These are phyloP conservation scores for Chaetomiaceae sp. DNA, from an alignment of 2,329 filamentous ascomycete genomes.

Conservation along the genomic window DNA sequence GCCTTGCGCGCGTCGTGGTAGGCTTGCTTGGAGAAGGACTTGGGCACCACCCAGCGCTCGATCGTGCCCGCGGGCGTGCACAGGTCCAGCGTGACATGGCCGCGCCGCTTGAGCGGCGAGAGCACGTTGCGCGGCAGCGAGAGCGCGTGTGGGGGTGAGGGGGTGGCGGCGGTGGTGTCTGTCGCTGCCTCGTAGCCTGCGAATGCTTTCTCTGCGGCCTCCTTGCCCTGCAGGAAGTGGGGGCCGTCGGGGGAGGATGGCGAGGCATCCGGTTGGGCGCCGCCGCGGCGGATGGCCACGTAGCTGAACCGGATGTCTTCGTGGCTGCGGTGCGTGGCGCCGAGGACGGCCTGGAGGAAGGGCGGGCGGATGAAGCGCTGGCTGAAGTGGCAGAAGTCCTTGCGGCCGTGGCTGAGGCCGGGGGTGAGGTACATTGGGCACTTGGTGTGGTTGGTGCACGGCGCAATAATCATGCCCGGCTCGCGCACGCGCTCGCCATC, in stretches of 20 bases:
- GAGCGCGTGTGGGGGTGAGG: constrained; percentile 47
- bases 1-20: constrained; percentile 91
- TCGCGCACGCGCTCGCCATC: constrained; percentile 44
- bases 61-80: constrained; percentile 81
- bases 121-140: constrained; percentile 73
- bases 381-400: constrained; percentile 85
- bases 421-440: constrained; percentile 83
- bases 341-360: constrained; percentile 73
- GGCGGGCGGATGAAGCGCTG: constrained; percentile 81
- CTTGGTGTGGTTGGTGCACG: constrained; percentile 80
- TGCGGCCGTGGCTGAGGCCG: constrained; percentile 66
- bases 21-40: constrained; percentile 70
- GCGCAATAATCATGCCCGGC: constrained; percentile 59
- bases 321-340: constrained; percentile 65
- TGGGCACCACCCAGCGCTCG: constrained; percentile 90
- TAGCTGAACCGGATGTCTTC: constrained; percentile 92
- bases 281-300: constrained; percentile 75
- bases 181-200: constrained; percentile 68
- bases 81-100: constrained; percentile 83
- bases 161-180: constrained; percentile 31
- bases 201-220: constrained; percentile 62
- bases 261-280: constrained; percentile 39
- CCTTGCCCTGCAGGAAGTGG: constrained; percentile 40
- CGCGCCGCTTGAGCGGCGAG: constrained; percentile 76
- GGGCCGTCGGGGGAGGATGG: constrained; percentile 21